Percentiles rank a stretch among this genome's conserved stretches.
These are phyloP conservation scores for Ambrosiella xylebori DNA, from an alignment of 2,329 filamentous ascomycete genomes.

Conservation along the genomic window DNA sequence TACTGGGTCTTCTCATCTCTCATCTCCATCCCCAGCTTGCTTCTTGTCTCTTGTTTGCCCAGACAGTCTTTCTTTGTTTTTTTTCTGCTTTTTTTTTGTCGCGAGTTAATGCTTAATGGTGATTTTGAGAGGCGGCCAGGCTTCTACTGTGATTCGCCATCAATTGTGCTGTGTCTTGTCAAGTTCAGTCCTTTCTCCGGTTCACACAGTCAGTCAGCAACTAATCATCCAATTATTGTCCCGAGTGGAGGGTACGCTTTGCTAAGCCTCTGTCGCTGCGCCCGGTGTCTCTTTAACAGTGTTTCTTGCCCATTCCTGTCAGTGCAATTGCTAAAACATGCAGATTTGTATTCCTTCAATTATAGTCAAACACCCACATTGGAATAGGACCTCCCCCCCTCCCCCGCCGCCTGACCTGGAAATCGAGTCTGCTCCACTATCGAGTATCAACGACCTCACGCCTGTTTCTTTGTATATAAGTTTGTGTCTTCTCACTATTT, in stretches of 20 bases:
- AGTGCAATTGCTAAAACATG: neutral
- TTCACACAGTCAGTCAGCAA: too few relatives aligned
- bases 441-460: neutral
- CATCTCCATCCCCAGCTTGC: neutral
- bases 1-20: neutral
- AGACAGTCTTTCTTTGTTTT: neutral
- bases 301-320: neutral
- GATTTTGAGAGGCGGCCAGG: too few relatives aligned
- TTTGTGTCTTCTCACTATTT: neutral
- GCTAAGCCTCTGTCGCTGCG: neutral
- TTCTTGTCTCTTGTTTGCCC: neutral
- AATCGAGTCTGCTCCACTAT: neutral
- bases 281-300: neutral
- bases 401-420: too few relatives aligned
- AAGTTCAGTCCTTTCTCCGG: neutral
- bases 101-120: too few relatives aligned
- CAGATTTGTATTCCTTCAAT: neutral
- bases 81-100: neutral
- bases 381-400: too few relatives aligned
- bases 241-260: neutral
- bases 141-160: too few relatives aligned
- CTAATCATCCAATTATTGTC: too few relatives aligned
- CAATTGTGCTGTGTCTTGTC: neutral
- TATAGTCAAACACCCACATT: neutral
- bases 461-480: neutral